These are phyloP conservation scores for Aspergillus flavus DNA, from an alignment of 2,329 filamentous ascomycete genomes.

Conservation along the genomic window DNA sequence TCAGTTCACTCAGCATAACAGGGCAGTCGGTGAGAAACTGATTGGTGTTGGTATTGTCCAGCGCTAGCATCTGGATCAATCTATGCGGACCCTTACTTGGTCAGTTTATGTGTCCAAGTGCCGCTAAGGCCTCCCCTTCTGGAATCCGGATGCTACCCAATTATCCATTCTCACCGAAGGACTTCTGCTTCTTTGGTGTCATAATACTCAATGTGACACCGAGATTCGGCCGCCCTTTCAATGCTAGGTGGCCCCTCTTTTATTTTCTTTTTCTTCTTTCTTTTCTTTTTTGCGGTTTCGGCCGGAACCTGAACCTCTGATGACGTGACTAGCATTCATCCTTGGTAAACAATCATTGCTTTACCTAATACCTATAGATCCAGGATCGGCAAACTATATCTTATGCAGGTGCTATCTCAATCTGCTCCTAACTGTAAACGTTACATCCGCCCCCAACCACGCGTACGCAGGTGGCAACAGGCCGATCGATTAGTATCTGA, in stretches of 20 bases:
- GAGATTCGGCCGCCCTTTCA: not conserved
- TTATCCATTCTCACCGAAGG: not conserved
- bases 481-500: not conserved
- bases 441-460: not conserved
- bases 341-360: no score
- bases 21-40: not conserved
- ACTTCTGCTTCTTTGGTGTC: not conserved
- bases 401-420: not conserved
- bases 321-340: not conserved
- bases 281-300: not conserved
- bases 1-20: not conserved
- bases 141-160: not conserved
- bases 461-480: not conserved
- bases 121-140: not conserved
- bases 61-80: not conserved
- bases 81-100: not conserved
- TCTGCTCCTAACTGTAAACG: not conserved
- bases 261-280: no score
- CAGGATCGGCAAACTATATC: slow-evolving; percentile 3
- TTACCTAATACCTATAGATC: not conserved
- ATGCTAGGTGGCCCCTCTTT: no score
- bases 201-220: not conserved
- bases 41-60: not conserved
- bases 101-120: not conserved
- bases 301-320: not conserved